Percentiles rank a stretch among this genome's conserved stretches.
Evolutionary conservation across 2,329 filamentous ascomycete genomes (phyloP).

Genomic region (Lanzia echinophila): DNA sequence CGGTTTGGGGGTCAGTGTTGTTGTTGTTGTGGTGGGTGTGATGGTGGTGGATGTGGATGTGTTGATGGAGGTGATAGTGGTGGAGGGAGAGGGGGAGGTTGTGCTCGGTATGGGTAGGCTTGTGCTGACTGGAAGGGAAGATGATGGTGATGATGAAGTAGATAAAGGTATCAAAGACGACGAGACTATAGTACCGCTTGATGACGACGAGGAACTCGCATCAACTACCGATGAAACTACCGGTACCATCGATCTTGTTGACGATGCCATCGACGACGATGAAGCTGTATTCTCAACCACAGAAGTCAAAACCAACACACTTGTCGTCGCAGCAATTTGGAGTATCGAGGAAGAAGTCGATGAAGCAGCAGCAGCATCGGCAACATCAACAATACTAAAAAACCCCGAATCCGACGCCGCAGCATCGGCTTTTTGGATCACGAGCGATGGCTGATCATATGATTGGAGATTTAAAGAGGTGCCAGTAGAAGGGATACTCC

Average conservation of each 20-base stretch:
- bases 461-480: background rate
- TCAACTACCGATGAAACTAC: no score
- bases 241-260: no score
- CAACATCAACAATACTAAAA: background rate
- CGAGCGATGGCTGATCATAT: background rate
- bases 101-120: no score
- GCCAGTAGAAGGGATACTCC: background rate
- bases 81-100: no score
- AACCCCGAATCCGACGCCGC: background rate
- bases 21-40: background rate
- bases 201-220: no score
- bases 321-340: constrained; percentile 13
- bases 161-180: no score
- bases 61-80: background rate
- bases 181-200: no score
- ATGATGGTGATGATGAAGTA: no score
- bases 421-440: background rate
- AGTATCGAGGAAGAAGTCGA: background rate
- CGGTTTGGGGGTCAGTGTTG: background rate
- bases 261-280: no score
- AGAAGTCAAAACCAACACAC: no score
- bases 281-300: no score
- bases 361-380: background rate
- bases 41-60: background rate
- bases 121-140: no score